Evolutionary conservation across 1,284 basidiomycete genomes (phyloP).

Genomic region (Heliocybe sulcata): DNA sequence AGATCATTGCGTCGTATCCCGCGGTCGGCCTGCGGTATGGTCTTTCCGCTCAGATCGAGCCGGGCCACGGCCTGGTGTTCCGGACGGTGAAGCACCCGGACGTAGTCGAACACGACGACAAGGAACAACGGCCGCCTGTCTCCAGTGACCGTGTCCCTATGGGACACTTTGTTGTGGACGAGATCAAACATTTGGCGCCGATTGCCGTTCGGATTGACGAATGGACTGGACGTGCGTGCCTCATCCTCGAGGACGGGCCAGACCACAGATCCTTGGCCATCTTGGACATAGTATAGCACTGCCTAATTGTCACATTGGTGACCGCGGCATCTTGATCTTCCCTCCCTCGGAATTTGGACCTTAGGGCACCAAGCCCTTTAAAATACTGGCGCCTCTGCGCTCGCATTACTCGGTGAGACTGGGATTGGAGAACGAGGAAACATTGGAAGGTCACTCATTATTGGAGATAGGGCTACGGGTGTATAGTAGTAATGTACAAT

Average conservation of each 20-base stretch:
- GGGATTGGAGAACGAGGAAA: not conserved
- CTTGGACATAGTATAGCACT: not conserved
- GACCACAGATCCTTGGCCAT: not conserved
- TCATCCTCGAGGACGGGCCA: not conserved
- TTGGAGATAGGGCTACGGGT: not conserved
- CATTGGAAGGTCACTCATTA: not conserved
- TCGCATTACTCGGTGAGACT: not conserved
- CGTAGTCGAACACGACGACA: not conserved
- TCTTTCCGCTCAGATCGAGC: not conserved
- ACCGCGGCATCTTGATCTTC: not conserved
- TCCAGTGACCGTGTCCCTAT: not conserved
- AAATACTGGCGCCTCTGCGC: no score
- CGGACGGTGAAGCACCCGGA: not conserved
- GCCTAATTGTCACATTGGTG: not conserved
- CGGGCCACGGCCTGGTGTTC: not conserved
- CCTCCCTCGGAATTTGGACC: no score
- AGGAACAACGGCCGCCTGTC: not conserved
- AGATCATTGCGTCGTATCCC: not conserved
- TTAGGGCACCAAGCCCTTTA: no score
- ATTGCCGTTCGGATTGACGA: not conserved
- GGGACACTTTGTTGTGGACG: not conserved
- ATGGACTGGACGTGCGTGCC: slow-evolving; percentile 1
- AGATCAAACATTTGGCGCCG: not conserved
- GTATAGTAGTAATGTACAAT: not conserved
- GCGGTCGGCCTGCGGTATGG: not conserved